Evolutionary conservation across 2,329 filamentous ascomycete genomes (phyloP).

Genomic region (Scedosporium aurantiacum): DNA sequence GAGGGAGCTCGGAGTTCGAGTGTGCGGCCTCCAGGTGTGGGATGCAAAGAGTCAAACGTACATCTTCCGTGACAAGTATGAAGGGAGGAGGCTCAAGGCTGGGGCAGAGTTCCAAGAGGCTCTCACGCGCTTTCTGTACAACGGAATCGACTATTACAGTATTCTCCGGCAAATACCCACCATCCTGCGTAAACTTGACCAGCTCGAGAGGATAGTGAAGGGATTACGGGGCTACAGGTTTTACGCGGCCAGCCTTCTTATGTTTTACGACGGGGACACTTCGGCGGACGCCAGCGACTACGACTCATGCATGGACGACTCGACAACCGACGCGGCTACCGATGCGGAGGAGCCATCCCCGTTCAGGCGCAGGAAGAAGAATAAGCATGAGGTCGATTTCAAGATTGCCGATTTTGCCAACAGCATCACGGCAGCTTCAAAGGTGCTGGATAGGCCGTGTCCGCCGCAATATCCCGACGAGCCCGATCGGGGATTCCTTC

Average conservation of each 20-base stretch:
- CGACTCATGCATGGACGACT: constrained; percentile 43
- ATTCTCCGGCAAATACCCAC: constrained; percentile 79
- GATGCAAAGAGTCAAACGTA: constrained; percentile 74
- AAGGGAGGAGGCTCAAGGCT: constrained; percentile 76
- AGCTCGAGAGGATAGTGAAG: constrained; percentile 73
- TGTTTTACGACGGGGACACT: constrained; percentile 87
- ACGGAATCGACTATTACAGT: constrained; percentile 71
- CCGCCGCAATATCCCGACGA: constrained; percentile 72
- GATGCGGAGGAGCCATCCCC: constrained; percentile 42
- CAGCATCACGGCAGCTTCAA: constrained; percentile 80
- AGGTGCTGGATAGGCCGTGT: constrained; percentile 51
- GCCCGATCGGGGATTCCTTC: constrained; percentile 80
- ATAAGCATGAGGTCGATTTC: constrained; percentile 63
- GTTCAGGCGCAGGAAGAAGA: constrained; percentile 30
- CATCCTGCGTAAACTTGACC: constrained; percentile 71
- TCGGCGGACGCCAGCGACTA: constrained; percentile 32
- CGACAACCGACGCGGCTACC: constrained; percentile 46
- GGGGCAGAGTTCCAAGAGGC: constrained; percentile 83
- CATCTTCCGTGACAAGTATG: constrained; percentile 98
- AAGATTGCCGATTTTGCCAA: constrained; percentile 99
- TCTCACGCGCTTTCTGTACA: constrained; percentile 80
- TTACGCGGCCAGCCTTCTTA: constrained; percentile 86
- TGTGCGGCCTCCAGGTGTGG: constrained; percentile 96
- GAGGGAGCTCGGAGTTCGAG: constrained; percentile 76
- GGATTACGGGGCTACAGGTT: constrained; percentile 78